These are phyloP conservation scores for Coriolopsis trogii DNA, from an alignment of 1,284 basidiomycete genomes.

Conservation along the genomic window DNA sequence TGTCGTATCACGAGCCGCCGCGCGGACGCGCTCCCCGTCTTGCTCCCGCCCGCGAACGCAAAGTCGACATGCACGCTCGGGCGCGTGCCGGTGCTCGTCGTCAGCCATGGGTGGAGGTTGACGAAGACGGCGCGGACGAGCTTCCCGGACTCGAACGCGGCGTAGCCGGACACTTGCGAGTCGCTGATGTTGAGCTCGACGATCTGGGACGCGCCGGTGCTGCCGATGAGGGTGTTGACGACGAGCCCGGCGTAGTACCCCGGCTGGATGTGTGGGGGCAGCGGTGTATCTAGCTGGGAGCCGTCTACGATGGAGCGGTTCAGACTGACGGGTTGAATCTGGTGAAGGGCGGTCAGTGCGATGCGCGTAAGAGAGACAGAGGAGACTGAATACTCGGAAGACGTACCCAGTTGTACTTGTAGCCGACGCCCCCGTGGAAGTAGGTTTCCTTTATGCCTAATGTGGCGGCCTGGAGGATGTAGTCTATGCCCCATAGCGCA, in stretches of 20 bases:
- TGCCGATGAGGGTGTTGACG: constrained; percentile 46
- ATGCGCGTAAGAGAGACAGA: no score
- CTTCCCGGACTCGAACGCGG: constrained; percentile 51
- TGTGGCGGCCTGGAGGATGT: constrained; percentile 51
- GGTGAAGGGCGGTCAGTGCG: no score
- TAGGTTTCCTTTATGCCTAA: constrained; percentile 40
- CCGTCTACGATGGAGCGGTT: constrained; percentile 56
- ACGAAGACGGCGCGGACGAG: constrained; percentile 59
- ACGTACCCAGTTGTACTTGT: constrained; percentile 47
- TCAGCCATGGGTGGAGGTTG: constrained; percentile 56
- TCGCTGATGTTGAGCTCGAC: constrained; percentile 59
- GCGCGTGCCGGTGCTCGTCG: constrained; percentile 34
- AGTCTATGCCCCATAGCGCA: constrained; percentile 70
- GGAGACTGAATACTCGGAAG: no score
- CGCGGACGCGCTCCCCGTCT: constrained; percentile 9
- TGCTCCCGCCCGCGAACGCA: constrained; percentile 29
- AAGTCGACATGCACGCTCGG: constrained; percentile 50
- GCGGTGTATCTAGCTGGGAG: constrained; percentile 45
- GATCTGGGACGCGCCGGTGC: constrained; percentile 41
- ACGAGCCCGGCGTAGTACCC: constrained; percentile 64
- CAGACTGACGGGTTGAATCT: constrained; percentile 60
- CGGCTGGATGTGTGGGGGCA: constrained; percentile 60
- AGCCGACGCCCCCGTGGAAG: constrained; percentile 49
- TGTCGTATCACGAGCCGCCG: constrained; percentile 41
- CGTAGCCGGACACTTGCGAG: constrained; percentile 60